Conservation (phyloP, 2,329 filamentous ascomycete species). For the Penicillium sp. region DNA sequence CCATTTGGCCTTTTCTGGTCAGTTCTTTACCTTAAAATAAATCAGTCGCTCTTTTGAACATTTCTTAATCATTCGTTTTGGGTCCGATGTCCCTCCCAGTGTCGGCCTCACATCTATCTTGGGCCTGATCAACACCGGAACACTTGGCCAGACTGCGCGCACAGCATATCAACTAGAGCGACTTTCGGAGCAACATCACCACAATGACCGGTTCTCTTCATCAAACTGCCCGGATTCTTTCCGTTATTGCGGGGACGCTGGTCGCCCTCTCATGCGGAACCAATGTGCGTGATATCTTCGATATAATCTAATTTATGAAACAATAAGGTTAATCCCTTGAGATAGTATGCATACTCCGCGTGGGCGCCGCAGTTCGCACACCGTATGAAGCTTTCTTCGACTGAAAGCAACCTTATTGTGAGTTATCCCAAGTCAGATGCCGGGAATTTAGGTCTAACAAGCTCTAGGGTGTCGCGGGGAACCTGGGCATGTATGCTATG, state of each 20-base stretch:
- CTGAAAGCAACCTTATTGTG: slow-evolving; percentile 87
- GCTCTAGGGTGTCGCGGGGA: slow-evolving; percentile 52
- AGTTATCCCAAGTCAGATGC: slow-evolving; percentile 28
- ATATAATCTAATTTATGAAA: slow-evolving; percentile 1
- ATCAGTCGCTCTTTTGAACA: slow-evolving; percentile 3
- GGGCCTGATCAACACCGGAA: slow-evolving; percentile 4
- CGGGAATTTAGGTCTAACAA: slow-evolving; percentile 30
- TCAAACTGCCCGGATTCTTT: slow-evolving; percentile 65
- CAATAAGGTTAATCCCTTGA: slow-evolving; percentile 21
- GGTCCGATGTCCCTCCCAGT: slow-evolving; percentile 2
- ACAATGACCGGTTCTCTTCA: slow-evolving; percentile 29
- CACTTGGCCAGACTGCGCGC: neutral
- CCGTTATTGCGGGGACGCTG: slow-evolving; percentile 78
- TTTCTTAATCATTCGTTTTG: neutral
- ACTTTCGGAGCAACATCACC: slow-evolving; percentile 8
- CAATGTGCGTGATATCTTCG: slow-evolving; percentile 59
- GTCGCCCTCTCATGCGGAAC: slow-evolving; percentile 90
- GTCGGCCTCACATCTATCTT: slow-evolving; percentile 5
- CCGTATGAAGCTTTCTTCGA: slow-evolving; percentile 81
- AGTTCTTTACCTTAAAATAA: slow-evolving; percentile 3
- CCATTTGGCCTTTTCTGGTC: neutral
- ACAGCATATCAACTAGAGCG: neutral
- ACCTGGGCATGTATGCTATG: slow-evolving; percentile 85
- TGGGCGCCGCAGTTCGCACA: slow-evolving; percentile 96
- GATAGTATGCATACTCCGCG: slow-evolving; percentile 93